A percentile compares a stretch with the other conserved stretches of the same genome.
Conservation (phyloP, 306 rosid genomes). For the Luffa acutangula region DNA sequence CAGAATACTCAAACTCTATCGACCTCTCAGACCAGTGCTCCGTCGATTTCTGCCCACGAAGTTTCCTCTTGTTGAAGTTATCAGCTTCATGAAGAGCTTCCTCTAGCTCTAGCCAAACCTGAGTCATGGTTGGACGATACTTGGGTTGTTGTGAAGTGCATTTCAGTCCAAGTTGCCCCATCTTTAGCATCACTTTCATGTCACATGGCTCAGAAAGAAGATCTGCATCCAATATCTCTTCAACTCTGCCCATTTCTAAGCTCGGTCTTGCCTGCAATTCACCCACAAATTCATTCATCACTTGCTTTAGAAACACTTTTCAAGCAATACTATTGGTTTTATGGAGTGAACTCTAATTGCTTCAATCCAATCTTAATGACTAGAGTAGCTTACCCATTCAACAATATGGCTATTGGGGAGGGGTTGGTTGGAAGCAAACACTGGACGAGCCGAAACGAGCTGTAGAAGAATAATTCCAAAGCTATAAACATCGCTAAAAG, state of each 20-base stretch:
- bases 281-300: not conserved
- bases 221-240: conserved; percentile 62
- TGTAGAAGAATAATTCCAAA: conserved; percentile 77
- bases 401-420: conserved; percentile 37
- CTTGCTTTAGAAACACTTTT: not conserved
- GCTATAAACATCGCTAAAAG: conserved; percentile 71
- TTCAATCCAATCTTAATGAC: not conserved
- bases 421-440: conserved; percentile 21
- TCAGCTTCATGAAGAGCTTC: conserved; percentile 36
- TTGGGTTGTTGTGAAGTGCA: conserved; percentile 59
- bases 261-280: conserved; percentile 65
- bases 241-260: conserved; percentile 47
- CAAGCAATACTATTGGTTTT: not conserved
- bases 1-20: conserved; percentile 32
- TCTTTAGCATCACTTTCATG: conserved; percentile 51
- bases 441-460: conserved; percentile 65
- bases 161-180: conserved; percentile 61
- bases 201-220: conserved; percentile 54
- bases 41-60: conserved; percentile 3
- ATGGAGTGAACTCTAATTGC: not conserved
- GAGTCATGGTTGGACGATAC: conserved; percentile 63
- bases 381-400: conserved; percentile 44
- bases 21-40: conserved; percentile 10
- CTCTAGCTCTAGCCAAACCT: conserved; percentile 53
- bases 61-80: conserved; percentile 25